Conservation (phyloP, 176 grass and related monocot species). For the Metroxylon sagu region DNA sequence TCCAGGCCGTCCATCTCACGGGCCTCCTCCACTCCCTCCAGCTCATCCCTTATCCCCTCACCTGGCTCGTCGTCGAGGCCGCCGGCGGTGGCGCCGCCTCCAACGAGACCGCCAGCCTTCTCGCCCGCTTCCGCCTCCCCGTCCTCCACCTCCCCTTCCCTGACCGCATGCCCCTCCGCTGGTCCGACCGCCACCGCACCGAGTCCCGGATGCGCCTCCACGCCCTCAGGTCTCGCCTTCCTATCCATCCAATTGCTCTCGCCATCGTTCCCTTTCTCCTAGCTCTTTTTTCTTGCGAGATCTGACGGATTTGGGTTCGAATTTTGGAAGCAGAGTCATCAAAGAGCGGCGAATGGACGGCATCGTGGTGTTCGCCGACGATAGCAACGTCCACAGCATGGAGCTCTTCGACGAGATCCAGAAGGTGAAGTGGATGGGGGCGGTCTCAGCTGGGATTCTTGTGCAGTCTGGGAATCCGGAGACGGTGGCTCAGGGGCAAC, state of each 20-base stretch:
- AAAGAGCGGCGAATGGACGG: constrained; percentile 83
- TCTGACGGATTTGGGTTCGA: neutral
- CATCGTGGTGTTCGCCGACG: constrained; percentile 75
- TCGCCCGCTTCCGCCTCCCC: constrained; percentile 10
- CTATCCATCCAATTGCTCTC: too few relatives aligned
- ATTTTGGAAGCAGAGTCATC: constrained; percentile 46
- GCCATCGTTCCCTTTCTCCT: neutral
- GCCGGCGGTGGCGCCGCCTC: neutral
- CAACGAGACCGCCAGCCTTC: constrained; percentile 7
- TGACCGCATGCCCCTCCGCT: constrained; percentile 12
- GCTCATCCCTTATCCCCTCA: constrained; percentile 23
- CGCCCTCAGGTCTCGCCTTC: constrained; percentile 34
- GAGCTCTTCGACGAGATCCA: constrained; percentile 99
- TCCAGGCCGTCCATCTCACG: constrained; percentile 27
- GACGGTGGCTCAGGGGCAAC: neutral
- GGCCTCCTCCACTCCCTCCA: constrained; percentile 34
- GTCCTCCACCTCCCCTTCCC: constrained; percentile 21
- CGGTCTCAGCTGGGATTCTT: constrained; percentile 68
- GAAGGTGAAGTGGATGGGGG: constrained; percentile 94
- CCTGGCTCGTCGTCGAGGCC: constrained; percentile 36
- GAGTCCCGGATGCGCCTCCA: constrained; percentile 35
- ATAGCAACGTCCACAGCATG: constrained; percentile 94
- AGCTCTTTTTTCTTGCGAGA: neutral
- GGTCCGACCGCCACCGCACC: constrained; percentile 7
- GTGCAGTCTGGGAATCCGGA: neutral